Conservation (phyloP, 345 rosid genomes). For the Boechera divaricarpa region DNA sequence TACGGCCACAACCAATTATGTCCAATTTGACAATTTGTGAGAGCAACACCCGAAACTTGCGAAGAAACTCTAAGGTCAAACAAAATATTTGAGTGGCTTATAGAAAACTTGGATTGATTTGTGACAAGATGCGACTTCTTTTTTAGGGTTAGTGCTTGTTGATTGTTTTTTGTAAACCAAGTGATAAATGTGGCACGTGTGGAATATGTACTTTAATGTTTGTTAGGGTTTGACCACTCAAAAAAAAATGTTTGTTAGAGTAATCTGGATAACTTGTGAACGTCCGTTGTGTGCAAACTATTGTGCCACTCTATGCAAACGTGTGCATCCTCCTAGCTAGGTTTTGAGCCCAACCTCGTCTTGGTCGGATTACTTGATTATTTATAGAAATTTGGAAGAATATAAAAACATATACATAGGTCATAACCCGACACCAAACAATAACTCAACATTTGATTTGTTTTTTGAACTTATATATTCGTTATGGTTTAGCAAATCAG, state of each 20-base stretch:
- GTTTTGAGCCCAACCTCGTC: not conserved
- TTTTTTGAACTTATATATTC: not conserved
- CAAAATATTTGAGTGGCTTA: slow-evolving; percentile 4
- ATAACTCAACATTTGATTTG: not conserved
- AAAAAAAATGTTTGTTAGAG: not conserved
- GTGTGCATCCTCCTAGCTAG: slow-evolving; percentile 21
- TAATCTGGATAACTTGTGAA: slow-evolving; percentile 18
- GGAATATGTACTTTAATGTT: not conserved
- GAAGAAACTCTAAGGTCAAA: slow-evolving; percentile 27
- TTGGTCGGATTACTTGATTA: slow-evolving; percentile 8
- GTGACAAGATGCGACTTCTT: slow-evolving; percentile 19
- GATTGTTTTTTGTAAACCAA: not conserved
- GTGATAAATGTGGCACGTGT: slow-evolving; percentile 27
- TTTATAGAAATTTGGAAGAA: not conserved
- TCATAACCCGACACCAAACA: not conserved
- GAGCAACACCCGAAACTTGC: slow-evolving; percentile 5
- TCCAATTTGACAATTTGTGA: slow-evolving; percentile 1
- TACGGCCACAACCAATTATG: no score
- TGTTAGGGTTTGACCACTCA: not conserved
- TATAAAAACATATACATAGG: not conserved
- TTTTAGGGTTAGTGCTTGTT: slow-evolving; percentile 7
- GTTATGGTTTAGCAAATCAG: not conserved
- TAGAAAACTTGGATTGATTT: slow-evolving; percentile 26
- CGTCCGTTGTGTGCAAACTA: slow-evolving; percentile 20
- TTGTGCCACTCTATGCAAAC: slow-evolving; percentile 2